Evolutionary conservation across 176 grass and related monocot species (phyloP), one percentile per base, ranked within the genome.

Genomic region (Ensete glaucum): DNA sequence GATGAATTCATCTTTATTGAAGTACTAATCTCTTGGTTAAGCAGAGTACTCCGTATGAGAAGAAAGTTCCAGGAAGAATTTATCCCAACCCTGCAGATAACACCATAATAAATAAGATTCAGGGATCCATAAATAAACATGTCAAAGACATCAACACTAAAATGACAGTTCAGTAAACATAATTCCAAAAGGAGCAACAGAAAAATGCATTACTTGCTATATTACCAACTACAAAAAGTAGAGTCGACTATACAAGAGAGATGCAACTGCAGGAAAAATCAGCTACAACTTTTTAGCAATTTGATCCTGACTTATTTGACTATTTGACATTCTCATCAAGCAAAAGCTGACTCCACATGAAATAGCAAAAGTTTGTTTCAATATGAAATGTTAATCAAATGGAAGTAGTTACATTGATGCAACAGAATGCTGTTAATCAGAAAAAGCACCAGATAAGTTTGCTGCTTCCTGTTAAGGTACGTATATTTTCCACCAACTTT

Each of bases 1-100:
- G 76, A 80, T 25, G 78, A 77, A 71, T 83, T 87, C 85, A 87
- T 87, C 29, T 75, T 76, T 79, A 20, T 74, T 74, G 2, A 75
- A 54, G 68, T 69, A 77, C 55, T 62, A 73, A 23, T 16, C 22
- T 80, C 76, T 50, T 64, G 54, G 34, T 15, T 22, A 83, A 11
- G 60, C 55, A 78, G 73, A 70, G 75, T 51, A 80, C 34, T 62
- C 53, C 29, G 52, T 17, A 71, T 50, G 56, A 85, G 81, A 24
- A 56, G 63, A n/a, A 58, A 78, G 68, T 80, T 53, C 16, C 50
- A 56, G 57, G 57, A 77, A 67, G 78, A 21, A 82, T 73, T 83
- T 77, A 79, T 81, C 73, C 78, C 53, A 24, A 67, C 48, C 82
- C 85, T 89, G 77, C 79, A 51, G 72, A 54, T 78, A 22, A 87